These are phyloP conservation scores for Diddensiella santjacobensis DNA, from an alignment of 805 yeast genomes.

Conservation along the genomic window DNA sequence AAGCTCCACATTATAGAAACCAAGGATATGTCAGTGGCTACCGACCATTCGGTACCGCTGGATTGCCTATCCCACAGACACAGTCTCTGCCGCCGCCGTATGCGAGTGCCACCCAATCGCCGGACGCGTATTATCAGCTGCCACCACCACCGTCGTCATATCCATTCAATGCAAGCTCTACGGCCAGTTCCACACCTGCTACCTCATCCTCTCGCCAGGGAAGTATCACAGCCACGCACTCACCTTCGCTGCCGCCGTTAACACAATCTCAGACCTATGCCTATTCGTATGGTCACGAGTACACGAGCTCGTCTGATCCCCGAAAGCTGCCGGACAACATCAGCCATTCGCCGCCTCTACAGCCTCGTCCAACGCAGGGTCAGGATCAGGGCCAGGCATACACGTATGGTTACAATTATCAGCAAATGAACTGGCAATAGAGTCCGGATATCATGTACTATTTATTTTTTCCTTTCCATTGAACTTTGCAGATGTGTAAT, in stretches of 20 bases:
- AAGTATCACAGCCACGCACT: conserved; percentile 4
- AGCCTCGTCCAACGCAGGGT: conserved; percentile 13
- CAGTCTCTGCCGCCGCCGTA: conserved; percentile 6
- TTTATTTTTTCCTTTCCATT: neutral
- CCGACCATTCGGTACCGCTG: conserved; percentile 19
- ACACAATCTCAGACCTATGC: conserved; percentile 13
- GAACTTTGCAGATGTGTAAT: too few species aligned
- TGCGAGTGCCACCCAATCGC: conserved; percentile 1
- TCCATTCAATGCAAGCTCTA: conserved; percentile 1
- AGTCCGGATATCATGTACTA: neutral
- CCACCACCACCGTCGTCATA: conserved; percentile 6
- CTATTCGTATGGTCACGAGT: conserved; percentile 15
- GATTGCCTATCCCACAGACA: conserved; percentile 13
- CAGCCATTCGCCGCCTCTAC: conserved; percentile 8
- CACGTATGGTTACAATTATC: neutral
- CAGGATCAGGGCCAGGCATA: conserved; percentile 1
- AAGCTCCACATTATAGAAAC: neutral
- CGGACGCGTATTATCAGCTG: conserved; percentile 6
- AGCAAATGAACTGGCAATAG: conserved; percentile 4
- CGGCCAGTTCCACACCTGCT: neutral
- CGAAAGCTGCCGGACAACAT: conserved; percentile 20
- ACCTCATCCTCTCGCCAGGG: neutral
- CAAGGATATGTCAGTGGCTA: conserved; percentile 15
- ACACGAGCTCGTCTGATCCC: conserved; percentile 18
- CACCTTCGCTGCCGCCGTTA: conserved; percentile 21